Base-by-base conservation (phyloP, 1,284 basidiomycete species). In the Chiua sp. region DNA sequence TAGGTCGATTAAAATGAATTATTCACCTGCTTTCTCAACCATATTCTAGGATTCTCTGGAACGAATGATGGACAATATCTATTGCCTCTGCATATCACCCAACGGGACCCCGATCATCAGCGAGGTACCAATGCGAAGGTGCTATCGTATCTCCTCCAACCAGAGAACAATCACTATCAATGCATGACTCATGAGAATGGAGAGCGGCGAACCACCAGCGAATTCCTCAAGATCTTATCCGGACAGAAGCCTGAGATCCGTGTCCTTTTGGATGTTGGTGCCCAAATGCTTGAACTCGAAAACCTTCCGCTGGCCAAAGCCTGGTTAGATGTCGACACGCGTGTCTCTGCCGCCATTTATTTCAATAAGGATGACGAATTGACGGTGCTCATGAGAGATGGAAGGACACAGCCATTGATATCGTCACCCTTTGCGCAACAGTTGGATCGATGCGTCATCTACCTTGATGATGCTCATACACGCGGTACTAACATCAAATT, bases 381-480 rank as follows among this genome's bases (percentile, higher is more conserved):
- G 39, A 68, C 65, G 1, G 79, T 86, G 0, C 56, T 79, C 48
- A 76, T 69, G 4, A 76, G 72, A 16, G 78, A 82, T 54, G 78
- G 76, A 0, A 68, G 56, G 3, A 66, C 68, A 0, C 78, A 82
- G 55, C 68, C 72, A 0, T 67, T 86, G 5, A 48, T 69, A 3
- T 75, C 77, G 16, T 86, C 84, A 2, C 72, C 78, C 0, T 83
- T 77, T 62, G 70, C 67, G 2, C 70, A 77, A 47, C 77, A 77
- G 50, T 65, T 85, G 0, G 74, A 78, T 20, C 70, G 76, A 57
- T 83, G 81, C 42, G 59, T 83, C 6, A 67, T 86, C 3, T 86
- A 86, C 62, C 78, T 86, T 0, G 85, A 86, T 50, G 83, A 86
- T 57, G 80, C 80, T 1, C 84, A 86, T 60, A 86, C 85, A 1